Evolutionary conservation across 306 rosid genomes (phyloP).

Genomic region (Vigna trinervia): DNA sequence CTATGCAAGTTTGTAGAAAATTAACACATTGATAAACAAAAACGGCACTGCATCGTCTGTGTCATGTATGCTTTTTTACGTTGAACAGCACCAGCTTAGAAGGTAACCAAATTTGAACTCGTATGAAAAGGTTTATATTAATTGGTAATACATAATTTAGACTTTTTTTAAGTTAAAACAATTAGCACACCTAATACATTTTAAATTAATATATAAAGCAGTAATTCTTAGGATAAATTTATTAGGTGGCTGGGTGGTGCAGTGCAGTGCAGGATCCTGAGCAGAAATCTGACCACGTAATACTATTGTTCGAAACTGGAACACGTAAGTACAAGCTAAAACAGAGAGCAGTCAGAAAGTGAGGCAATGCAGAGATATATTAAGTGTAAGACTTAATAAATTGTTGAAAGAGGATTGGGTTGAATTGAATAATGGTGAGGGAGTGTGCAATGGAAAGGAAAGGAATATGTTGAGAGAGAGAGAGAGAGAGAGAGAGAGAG

Average conservation of each 20-base stretch:
- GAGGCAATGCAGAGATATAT: no score
- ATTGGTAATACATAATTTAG: no score
- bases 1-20: not conserved
- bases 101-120: no score
- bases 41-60: not conserved
- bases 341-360: no score
- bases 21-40: not conserved
- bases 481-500: not conserved
- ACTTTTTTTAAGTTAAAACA: not conserved
- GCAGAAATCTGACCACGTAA: conserved; percentile 5
- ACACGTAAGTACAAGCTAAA: not conserved
- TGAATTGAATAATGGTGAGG: no score
- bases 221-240: not conserved
- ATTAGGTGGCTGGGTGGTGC: conserved; percentile 6
- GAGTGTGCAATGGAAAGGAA: not conserved
- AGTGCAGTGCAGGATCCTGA: conserved; percentile 1
- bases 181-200: not conserved
- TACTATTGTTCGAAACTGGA: not conserved
- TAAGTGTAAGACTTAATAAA: no score
- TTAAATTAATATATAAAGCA: not conserved
- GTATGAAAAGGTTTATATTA: no score
- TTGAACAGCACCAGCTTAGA: no score
- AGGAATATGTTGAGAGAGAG: no score
- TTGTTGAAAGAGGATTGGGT: no score
- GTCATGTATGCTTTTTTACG: no score